Evolutionary conservation across 768 basidiomycete species (phyloP), one percentile per base, ranked within the genome.

Genomic region (Hysterangium stoloniferum): DNA sequence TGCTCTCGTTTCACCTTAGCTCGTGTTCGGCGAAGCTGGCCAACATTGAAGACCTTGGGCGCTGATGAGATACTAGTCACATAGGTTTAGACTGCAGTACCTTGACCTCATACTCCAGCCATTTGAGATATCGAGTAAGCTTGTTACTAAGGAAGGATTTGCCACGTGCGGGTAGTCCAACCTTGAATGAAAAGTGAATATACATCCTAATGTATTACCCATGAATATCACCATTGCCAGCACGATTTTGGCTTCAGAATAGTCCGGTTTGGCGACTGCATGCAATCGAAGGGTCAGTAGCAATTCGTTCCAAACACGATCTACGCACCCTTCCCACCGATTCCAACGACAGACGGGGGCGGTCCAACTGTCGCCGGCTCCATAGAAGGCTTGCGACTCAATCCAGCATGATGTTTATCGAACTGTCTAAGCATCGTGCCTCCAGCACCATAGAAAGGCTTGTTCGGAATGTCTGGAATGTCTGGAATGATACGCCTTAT

Each of bases 71-170:
- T 9, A 17, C 17, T 20, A 28, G 17, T 25, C 17, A 36, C 31
- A 36, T 17, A 34, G 40, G 20, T 8, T 38, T 47, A 11, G 15
- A 19, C 20, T 12, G 11, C 20, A 59, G n/a, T 54, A 84, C 90
- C 75, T 92, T 88, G 57, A 96, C 95, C 57, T 95, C 81, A 64
- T 97, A 99, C 66, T 99, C 96, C 38, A 99, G 77, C 96, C 96
- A 99, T 93, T 98, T 57, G 35, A 99, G 75, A 64, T 99, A 99
- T 53, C 94, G 80, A 85, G 82, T 92, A 54, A 99, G 79, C 69
- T 95, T 98, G 68, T 99, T 99, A 65, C 89, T 93, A 53, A 99
- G 79, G 66, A 97, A 99, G 2, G 94, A 97, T 69, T 99, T 99
- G 15, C 96, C 96, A 52, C 96, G 76, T 2, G 96, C 96, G n/a